Base-by-base conservation (phyloP, 169 alveolate genomes). In the Plasmodium gaboni region DNA sequence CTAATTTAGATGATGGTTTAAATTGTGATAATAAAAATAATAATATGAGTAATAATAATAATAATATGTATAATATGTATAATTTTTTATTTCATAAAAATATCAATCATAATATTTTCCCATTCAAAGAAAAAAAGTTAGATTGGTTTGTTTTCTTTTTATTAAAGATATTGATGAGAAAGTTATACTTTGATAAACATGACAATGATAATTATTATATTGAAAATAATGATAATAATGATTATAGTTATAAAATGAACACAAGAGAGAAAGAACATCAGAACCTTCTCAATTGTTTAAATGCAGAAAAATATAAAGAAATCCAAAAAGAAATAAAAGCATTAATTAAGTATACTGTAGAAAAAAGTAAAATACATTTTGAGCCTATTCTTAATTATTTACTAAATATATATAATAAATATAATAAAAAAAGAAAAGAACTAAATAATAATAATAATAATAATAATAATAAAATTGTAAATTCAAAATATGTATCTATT, bases 271-370 rank as follows among this genome's bases (percentile, higher is more conserved):
- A 38, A 38, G 46, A 38, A 28, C 13, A 7, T 26, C 38, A 13
- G 28, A 57, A 63, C 9, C 19, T n/a, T 28, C 9, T 38, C 4
- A 19, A 53, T 9, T 32, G 13, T 13, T 69, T 78, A n/a, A 78
- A 51, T 26, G 13, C 67, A 12, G 78, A 64, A 15, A 78, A 64
- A 44, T 78, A 65, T 59, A 78, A 78, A 24, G 89, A 78, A 48
- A 65, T 78, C 24, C 13, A 50, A 17, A 78, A 65, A 78, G 89
- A 78, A 78, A 69, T 78, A 42, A 78, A 28, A 46, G 67, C n/a
- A 42, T 55, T 78, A 65, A 51, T 53, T 24, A 78, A 44, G 17
- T 78, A 78, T 44, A n/a, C 48, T 6, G n/a, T 50, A 60, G 48
- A 24, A 78, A 78, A 78, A 78, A 78, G 67, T 51, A 78, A 78